These are phyloP conservation scores for Sungouiozyma ichnusensis DNA, from an alignment of 805 yeast genomes.

Conservation along the genomic window DNA sequence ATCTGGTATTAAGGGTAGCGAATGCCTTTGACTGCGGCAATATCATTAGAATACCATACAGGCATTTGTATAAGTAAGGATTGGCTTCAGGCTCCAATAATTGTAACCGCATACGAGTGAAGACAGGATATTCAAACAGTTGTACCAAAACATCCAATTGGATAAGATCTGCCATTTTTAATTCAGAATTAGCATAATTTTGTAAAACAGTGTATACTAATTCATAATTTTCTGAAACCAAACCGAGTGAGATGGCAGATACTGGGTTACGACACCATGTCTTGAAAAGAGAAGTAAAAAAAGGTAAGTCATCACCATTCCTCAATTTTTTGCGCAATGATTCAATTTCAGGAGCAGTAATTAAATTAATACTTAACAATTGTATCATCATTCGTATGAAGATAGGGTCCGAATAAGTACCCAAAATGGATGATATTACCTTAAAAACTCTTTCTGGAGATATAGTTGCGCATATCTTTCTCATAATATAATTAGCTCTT, in stretches of 20 bases:
- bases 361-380: constrained; percentile 71
- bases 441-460: constrained; percentile 77
- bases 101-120: constrained; percentile 76
- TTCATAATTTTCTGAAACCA: constrained; percentile 80
- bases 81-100: constrained; percentile 76
- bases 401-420: constrained; percentile 45
- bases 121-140: constrained; percentile 83
- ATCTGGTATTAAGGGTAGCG: constrained; percentile 65
- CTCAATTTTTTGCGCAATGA: constrained; percentile 59
- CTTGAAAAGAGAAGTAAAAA: constrained; percentile 68
- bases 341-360: constrained; percentile 75
- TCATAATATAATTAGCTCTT: constrained; percentile 71
- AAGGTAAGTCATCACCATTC: constrained; percentile 55
- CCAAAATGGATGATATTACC: constrained; percentile 66
- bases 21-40: constrained; percentile 91
- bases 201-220: constrained; percentile 75
- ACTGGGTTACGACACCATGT: constrained; percentile 92
- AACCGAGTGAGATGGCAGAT: constrained; percentile 74
- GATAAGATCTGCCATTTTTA: constrained; percentile 60
- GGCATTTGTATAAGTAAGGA: constrained; percentile 73
- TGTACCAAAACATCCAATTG: constrained; percentile 88
- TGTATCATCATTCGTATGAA: constrained; percentile 78
- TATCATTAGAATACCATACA: constrained; percentile 87
- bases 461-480: constrained; percentile 72
- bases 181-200: constrained; percentile 69